Conservation (phyloP, 2,329 filamentous ascomycete species). For the Apiospora saccharicola region DNA sequence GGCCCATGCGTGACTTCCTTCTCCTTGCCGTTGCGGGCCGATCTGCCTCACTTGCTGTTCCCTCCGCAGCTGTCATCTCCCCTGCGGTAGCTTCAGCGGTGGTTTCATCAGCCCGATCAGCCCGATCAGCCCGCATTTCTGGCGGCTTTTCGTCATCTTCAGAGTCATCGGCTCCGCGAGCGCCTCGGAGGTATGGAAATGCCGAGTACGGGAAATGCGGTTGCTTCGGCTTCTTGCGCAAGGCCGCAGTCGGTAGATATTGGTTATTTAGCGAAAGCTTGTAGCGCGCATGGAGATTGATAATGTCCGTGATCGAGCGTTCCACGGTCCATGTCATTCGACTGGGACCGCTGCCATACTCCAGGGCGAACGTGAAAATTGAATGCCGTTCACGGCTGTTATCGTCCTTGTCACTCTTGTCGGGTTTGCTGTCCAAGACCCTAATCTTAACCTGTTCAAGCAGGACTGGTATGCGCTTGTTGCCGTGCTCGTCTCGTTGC, state of each 20-base stretch:
- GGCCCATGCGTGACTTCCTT: slow-evolving; percentile 60
- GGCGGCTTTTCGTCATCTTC: slow-evolving; percentile 66
- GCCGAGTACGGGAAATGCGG: slow-evolving; percentile 89
- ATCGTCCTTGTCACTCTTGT: slow-evolving; percentile 69
- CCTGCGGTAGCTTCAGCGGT: slow-evolving; percentile 51
- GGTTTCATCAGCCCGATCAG: slow-evolving; percentile 44
- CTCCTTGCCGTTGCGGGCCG: slow-evolving; percentile 51
- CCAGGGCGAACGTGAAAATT: slow-evolving; percentile 89
- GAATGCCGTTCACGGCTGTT: slow-evolving; percentile 75
- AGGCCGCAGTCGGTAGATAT: slow-evolving; percentile 68
- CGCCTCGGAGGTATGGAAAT: slow-evolving; percentile 86
- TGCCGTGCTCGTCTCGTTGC: slow-evolving; percentile 94
- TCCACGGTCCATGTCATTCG: slow-evolving; percentile 97
- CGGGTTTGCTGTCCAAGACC: slow-evolving; percentile 79
- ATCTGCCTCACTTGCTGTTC: slow-evolving; percentile 74
- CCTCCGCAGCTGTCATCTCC: slow-evolving; percentile 62
- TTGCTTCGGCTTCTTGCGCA: slow-evolving; percentile 76
- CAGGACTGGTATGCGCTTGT: slow-evolving; percentile 92
- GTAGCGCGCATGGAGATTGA: slow-evolving; percentile 93
- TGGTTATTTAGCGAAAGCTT: slow-evolving; percentile 85
- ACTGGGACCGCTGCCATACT: slow-evolving; percentile 94
- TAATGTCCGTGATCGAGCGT: slow-evolving; percentile 86
- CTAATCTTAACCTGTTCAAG: slow-evolving; percentile 92
- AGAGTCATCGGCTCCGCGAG: slow-evolving; percentile 76
- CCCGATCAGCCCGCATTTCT: slow-evolving; percentile 48